Conservation (phyloP, 1,139 yeast species). For the Geotrichum armillariae region DNA sequence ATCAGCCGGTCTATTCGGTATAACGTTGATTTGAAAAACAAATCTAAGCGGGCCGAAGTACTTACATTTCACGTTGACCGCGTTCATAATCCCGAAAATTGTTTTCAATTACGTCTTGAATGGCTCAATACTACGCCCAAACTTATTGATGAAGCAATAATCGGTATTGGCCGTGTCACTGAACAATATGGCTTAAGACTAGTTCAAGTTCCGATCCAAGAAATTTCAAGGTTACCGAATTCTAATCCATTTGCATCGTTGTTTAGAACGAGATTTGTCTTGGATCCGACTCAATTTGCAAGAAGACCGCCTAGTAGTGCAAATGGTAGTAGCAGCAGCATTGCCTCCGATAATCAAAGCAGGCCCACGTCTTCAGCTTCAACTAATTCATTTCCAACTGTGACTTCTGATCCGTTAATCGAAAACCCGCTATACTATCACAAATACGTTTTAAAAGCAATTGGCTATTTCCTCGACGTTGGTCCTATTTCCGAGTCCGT, state of each 20-base stretch:
- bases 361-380: not conserved
- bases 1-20: constrained; percentile 63
- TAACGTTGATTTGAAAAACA: constrained; percentile 69
- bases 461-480: constrained; percentile 80
- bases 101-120: constrained; percentile 86
- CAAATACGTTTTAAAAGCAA: constrained; percentile 58
- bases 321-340: not conserved
- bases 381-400: not conserved
- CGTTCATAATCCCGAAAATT: constrained; percentile 93
- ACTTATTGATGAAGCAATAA: constrained; percentile 84
- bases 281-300: constrained; percentile 15
- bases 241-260: constrained; percentile 87
- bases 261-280: constrained; percentile 58
- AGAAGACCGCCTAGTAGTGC: not conserved
- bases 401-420: not conserved
- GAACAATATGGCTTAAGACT: constrained; percentile 82
- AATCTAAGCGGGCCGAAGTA: constrained; percentile 76
- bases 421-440: constrained; percentile 60
- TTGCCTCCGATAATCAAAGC: not conserved
- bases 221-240: constrained; percentile 71
- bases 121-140: constrained; percentile 93
- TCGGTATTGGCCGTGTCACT: constrained; percentile 76
- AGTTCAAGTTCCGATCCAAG: constrained; percentile 94
- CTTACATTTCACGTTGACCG: constrained; percentile 85
- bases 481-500: constrained; percentile 50